These are phyloP conservation scores for Gynostemma pentaphyllum DNA, from an alignment of 306 rosid species.

Conservation along the genomic window DNA sequence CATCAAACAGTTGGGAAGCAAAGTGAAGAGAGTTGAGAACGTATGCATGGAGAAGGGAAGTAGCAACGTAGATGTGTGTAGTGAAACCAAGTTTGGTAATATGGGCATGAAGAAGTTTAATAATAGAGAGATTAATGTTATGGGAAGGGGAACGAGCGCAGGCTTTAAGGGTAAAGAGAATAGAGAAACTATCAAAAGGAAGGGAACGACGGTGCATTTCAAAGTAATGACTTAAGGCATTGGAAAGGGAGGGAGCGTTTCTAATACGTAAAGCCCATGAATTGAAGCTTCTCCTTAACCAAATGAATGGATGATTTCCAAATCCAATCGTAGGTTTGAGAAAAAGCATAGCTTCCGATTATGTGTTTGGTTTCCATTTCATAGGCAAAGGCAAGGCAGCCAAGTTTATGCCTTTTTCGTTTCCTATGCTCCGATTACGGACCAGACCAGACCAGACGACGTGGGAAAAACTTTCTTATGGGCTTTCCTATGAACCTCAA, in stretches of 20 bases:
- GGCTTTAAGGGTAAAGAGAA: conserved; percentile 41
- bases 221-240: conserved; percentile 26
- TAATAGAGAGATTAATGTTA: conserved; percentile 9
- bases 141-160: conserved; percentile 30
- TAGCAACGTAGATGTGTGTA: conserved; percentile 31
- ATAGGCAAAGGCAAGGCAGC: not conserved
- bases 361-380: not conserved
- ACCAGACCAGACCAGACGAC: too few relatives aligned
- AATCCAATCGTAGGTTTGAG: conserved; percentile 11
- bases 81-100: conserved; percentile 46
- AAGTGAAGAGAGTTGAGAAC: conserved; percentile 14
- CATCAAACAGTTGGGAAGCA: conserved; percentile 44
- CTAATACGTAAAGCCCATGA: conserved; percentile 49
- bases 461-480: too few relatives aligned
- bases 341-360: conserved; percentile 10
- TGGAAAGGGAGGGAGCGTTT: conserved; percentile 32
- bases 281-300: conserved; percentile 10
- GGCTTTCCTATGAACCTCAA: too few relatives aligned
- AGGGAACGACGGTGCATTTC: conserved; percentile 30
- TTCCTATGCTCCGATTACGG: too few relatives aligned
- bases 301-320: not conserved
- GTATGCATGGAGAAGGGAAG: conserved; percentile 27
- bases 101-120: conserved; percentile 46
- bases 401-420: too few relatives aligned
- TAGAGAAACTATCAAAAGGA: conserved; percentile 34